Percentiles rank a stretch among this genome's conserved stretches.
phyloP scores from a whole-genome alignment of 805 yeast species.

The Kodamaea jinghongensis region DNA sequence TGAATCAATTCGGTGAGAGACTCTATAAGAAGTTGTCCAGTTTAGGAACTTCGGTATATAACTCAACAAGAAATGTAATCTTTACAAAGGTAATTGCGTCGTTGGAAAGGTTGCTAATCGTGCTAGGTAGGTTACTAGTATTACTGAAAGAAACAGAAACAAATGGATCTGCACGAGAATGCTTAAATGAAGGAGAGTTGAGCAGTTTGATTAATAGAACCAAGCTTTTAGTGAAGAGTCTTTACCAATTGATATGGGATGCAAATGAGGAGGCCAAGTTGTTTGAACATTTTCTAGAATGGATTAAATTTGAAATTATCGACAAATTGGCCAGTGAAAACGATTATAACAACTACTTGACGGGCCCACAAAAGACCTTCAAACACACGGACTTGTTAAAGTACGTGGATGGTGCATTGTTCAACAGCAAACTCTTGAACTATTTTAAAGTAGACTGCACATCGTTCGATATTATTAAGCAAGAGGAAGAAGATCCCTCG shows the following conservation, averaged over 20 bases:
- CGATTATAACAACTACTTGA: slow-evolving; percentile 20
- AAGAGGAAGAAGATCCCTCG: background rate
- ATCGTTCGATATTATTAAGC: slow-evolving; percentile 11
- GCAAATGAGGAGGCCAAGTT: slow-evolving; percentile 45
- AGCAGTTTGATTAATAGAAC: slow-evolving; percentile 12
- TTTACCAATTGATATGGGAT: slow-evolving; percentile 40
- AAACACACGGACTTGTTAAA: slow-evolving; percentile 22
- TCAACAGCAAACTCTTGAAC: slow-evolving; percentile 16
- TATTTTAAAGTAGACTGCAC: slow-evolving; percentile 20
- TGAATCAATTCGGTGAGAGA: slow-evolving; percentile 65
- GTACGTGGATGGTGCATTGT: slow-evolving; percentile 23
- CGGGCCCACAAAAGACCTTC: slow-evolving; percentile 11
- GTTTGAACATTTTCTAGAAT: slow-evolving; percentile 44
- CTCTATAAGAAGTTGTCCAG: slow-evolving; percentile 57
- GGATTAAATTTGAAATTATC: slow-evolving; percentile 40
- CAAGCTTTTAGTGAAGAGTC: slow-evolving; percentile 26
- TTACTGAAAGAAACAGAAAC: slow-evolving; percentile 10
- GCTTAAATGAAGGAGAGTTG: slow-evolving; percentile 8
- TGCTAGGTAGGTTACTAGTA: slow-evolving; percentile 43
- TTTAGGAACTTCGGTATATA: slow-evolving; percentile 50
- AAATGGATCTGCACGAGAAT: background rate
- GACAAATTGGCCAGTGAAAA: slow-evolving; percentile 38
- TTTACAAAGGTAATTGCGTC: slow-evolving; percentile 53
- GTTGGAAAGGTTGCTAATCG: slow-evolving; percentile 51
- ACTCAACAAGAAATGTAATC: slow-evolving; percentile 44